Base-by-base conservation (phyloP, 208 protist species). In the Trypanosoma brucei region DNA sequence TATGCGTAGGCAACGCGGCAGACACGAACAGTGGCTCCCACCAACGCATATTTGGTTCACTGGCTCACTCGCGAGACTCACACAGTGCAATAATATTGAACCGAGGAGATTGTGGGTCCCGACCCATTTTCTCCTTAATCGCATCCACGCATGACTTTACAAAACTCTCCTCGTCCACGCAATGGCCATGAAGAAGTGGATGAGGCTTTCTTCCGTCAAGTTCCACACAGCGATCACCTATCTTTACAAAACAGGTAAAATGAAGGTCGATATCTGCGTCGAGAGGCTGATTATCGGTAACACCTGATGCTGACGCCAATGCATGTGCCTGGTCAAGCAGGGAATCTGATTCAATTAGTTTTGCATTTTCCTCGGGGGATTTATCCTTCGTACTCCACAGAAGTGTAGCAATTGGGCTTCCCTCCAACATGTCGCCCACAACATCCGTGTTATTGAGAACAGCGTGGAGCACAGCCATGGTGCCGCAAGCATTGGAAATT, bases 401-500 rank as follows among this genome's bases (percentile, higher is more conserved):
- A 9, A 83, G 46, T 2, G 38, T 2, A 6, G 59, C 76, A 30
- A 93, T 34, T 3, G 79, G 31, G 48, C 75, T 92, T 53, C 36
- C 75, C 2, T 67, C 37, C 2, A 60, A 11, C 4, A 93, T n/a
- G 8, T 65, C 53, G 2, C 84, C 83, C 13, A 96, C 38, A 6
- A 49, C n/a, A 13, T 77, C 58, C 11, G 62, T n/a, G 64, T 97
- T 98, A 72, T 98, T 98, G 35, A 88, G 55, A 7, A 98, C 52
- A 2, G 91, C 79, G 72, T 98, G 96, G 6, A 97, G 38, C 7
- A 98, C 63, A 30, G 78, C 97, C 40, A 98, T 89, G 3, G 96
- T 98, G 50, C 96, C 97, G 70, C 97, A 98, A 11, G 92, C 92
- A 72, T 98, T 98, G 42, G 49, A 65, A 52, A 98, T 76, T 42